These are phyloP conservation scores for Carex scoparia DNA, from an alignment of 176 grass and related monocot genomes.

Conservation along the genomic window DNA sequence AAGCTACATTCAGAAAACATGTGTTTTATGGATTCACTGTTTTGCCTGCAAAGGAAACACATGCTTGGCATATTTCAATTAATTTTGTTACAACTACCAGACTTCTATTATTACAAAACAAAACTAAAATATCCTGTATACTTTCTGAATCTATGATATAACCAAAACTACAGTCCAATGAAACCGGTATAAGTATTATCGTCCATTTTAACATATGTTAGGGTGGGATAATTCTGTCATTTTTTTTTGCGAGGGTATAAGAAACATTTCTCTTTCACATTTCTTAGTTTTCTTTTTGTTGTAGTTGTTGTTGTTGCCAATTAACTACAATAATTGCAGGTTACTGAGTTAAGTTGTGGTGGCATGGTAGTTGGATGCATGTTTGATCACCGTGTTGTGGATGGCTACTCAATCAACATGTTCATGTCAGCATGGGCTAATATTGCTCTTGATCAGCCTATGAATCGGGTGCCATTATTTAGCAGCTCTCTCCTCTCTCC, in stretches of 20 bases:
- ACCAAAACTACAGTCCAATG: too few species aligned
- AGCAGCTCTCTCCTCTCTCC: conserved; percentile 38
- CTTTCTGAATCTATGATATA: too few species aligned
- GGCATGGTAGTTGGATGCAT: conserved; percentile 55
- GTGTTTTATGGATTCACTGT: too few species aligned
- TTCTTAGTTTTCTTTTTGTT: neutral
- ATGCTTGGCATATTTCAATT: neutral
- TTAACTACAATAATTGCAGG: conserved; percentile 24
- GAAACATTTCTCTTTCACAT: neutral
- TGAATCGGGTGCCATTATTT: conserved; percentile 31
- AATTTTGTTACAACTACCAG: conserved; percentile 12
- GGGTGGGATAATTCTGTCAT: too few species aligned
- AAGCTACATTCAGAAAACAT: too few species aligned
- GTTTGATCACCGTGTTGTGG: conserved; percentile 81
- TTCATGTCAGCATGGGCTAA: conserved; percentile 62
- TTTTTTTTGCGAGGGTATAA: too few species aligned
- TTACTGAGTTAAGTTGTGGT: conserved; percentile 53
- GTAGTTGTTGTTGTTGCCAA: too few species aligned
- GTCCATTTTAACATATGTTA: too few species aligned
- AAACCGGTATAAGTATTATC: too few species aligned
- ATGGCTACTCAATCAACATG: conserved; percentile 89
- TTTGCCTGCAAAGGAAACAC: too few species aligned
- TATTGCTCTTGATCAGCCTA: neutral
- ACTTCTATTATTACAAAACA: neutral
- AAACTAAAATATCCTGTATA: neutral